phyloP scores from a whole-genome alignment of 495 filamentous ascomycete genomes.

The Physcia stellaris region DNA sequence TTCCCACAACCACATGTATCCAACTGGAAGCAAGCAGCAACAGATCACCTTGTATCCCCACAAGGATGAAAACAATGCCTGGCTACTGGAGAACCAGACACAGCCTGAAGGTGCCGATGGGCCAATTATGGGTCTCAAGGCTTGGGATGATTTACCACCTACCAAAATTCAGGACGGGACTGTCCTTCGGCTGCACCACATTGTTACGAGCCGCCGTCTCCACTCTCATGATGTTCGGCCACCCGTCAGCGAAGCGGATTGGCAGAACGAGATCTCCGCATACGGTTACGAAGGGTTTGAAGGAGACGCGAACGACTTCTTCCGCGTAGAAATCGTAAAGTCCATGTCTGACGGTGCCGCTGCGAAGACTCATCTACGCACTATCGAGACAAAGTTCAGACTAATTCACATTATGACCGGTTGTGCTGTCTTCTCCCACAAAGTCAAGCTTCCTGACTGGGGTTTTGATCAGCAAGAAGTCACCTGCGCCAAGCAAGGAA shows the following conservation, averaged over 20 bases:
- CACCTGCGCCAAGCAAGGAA: slow-evolving; percentile 86
- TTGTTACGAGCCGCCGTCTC: slow-evolving; percentile 68
- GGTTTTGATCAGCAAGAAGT: slow-evolving; percentile 96
- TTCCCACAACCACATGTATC: slow-evolving; percentile 95
- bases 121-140: slow-evolving; percentile 60
- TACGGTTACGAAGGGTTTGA: slow-evolving; percentile 96
- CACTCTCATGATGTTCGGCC: slow-evolving; percentile 97
- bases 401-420: slow-evolving; percentile 94
- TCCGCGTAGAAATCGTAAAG: slow-evolving; percentile 89
- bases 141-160: slow-evolving; percentile 65
- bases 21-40: slow-evolving; percentile 92
- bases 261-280: slow-evolving; percentile 96
- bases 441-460: slow-evolving; percentile 96
- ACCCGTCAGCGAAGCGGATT: slow-evolving; percentile 93
- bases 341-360: slow-evolving; percentile 66
- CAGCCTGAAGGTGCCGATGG: slow-evolving; percentile 70
- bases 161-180: slow-evolving; percentile 66
- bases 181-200: slow-evolving; percentile 69
- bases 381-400: slow-evolving; percentile 92
- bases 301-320: slow-evolving; percentile 92
- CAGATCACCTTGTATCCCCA: slow-evolving; percentile 97
- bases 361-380: slow-evolving; percentile 75
- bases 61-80: slow-evolving; percentile 97
- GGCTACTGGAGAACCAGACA: slow-evolving; percentile 87
- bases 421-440: slow-evolving; percentile 93